A percentile compares a stretch with the other conserved stretches of the same genome.
These are phyloP conservation scores for Naganishia friedmannii DNA, from an alignment of 768 basidiomycete species.

Conservation along the genomic window DNA sequence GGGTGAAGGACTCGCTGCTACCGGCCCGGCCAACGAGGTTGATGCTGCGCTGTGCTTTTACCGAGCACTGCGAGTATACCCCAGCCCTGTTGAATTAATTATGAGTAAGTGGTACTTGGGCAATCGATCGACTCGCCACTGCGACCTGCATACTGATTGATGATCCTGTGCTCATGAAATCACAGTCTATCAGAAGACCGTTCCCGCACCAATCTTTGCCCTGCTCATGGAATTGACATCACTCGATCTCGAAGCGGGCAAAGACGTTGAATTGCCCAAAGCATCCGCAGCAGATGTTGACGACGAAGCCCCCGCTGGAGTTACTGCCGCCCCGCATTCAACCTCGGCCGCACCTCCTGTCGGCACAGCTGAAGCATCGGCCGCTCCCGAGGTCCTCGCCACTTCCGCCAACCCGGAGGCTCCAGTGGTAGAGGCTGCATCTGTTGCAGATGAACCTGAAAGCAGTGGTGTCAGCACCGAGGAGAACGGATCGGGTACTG, in stretches of 20 bases:
- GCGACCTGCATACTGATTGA: no score
- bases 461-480: constrained; percentile 1
- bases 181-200: constrained; percentile 78
- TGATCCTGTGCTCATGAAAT: background rate
- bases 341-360: constrained; percentile 22
- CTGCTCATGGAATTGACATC: constrained; percentile 66
- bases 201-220: constrained; percentile 60
- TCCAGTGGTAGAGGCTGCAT: constrained; percentile 13
- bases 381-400: constrained; percentile 23
- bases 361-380: constrained; percentile 7
- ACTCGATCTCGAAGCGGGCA: constrained; percentile 62
- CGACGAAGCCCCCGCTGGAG: constrained; percentile 10
- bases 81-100: constrained; percentile 87
- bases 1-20: constrained; percentile 75
- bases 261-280: constrained; percentile 1
- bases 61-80: constrained; percentile 89
- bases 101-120: constrained; percentile 57
- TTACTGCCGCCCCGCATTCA: background rate
- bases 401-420: constrained; percentile 26
- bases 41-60: constrained; percentile 86
- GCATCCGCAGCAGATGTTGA: constrained; percentile 22
- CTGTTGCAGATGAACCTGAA: constrained; percentile 8
- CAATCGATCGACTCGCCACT: background rate
- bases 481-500: constrained; percentile 22
- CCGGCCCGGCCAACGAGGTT: constrained; percentile 73